Conservation (phyloP, 2,329 filamentous ascomycete species). For the Aspergillus fumigatiaffinis region DNA sequence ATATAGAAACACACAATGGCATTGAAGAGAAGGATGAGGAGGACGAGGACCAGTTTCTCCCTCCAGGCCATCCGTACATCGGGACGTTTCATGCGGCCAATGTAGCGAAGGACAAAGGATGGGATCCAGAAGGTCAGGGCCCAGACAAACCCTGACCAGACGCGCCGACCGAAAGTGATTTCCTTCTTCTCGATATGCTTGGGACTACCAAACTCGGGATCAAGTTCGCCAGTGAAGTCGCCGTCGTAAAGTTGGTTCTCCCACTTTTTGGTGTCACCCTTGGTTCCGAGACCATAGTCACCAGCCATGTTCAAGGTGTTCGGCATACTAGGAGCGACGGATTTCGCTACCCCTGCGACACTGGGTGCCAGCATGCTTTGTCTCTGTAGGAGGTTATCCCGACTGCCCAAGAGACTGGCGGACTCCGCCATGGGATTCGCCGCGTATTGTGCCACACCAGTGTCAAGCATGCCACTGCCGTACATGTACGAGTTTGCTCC, state of each 20-base stretch:
- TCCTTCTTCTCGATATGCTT: slow-evolving; percentile 71
- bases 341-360: slow-evolving; percentile 51
- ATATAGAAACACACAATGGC: slow-evolving; percentile 86
- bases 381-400: slow-evolving; percentile 58
- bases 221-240: slow-evolving; percentile 65
- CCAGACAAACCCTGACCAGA: slow-evolving; percentile 84
- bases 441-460: slow-evolving; percentile 63
- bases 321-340: slow-evolving; percentile 44
- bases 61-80: slow-evolving; percentile 97
- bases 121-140: slow-evolving; percentile 90
- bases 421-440: slow-evolving; percentile 57
- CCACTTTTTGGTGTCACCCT: slow-evolving; percentile 74
- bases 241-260: slow-evolving; percentile 68
- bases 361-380: slow-evolving; percentile 49
- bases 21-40: slow-evolving; percentile 79
- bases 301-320: slow-evolving; percentile 61
- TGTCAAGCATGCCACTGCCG: slow-evolving; percentile 61
- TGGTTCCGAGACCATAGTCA: slow-evolving; percentile 84
- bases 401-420: slow-evolving; percentile 62
- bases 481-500: slow-evolving; percentile 46
- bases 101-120: slow-evolving; percentile 70
- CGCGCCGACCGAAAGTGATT: slow-evolving; percentile 60
- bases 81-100: slow-evolving; percentile 94
- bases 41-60: slow-evolving; percentile 82
- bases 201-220: slow-evolving; percentile 72